These are phyloP conservation scores for Polysphondylium violaceum DNA, from an alignment of 78 protist species.

Conservation along the genomic window DNA sequence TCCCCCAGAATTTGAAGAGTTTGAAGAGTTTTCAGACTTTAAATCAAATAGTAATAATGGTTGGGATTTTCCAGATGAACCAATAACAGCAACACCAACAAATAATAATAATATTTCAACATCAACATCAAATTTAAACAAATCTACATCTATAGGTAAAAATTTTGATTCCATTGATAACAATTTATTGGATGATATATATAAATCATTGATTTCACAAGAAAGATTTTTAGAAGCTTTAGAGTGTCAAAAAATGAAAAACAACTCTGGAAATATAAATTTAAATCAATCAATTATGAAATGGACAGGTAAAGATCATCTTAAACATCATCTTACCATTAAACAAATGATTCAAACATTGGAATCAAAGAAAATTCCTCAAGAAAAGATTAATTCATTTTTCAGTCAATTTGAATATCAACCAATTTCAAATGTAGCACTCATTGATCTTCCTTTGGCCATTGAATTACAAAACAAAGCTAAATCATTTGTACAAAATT, in stretches of 20 bases:
- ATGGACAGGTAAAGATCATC: conserved; percentile 29
- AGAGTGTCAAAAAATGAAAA: conserved; percentile 44
- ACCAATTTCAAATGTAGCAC: conserved; percentile 23
- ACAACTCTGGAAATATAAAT: background rate
- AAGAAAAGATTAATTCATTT: conserved; percentile 43
- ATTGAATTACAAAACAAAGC: conserved; percentile 61
- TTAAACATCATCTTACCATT: conserved; percentile 8
- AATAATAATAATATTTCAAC: background rate
- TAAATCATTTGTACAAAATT: conserved; percentile 13
- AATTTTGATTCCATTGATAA: background rate
- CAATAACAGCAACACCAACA: background rate
- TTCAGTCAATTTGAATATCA: conserved; percentile 49
- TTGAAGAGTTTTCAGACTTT: background rate
- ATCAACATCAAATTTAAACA: background rate
- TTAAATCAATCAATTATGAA: conserved; percentile 15
- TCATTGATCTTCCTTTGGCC: conserved; percentile 36
- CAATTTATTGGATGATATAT: conserved; percentile 34
- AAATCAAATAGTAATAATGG: background rate
- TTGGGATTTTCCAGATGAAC: background rate
- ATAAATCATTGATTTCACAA: conserved; percentile 26
- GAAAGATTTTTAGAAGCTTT: conserved; percentile 68
- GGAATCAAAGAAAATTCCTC: conserved; percentile 24
- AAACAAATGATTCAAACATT: conserved; percentile 42
- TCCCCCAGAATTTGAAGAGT: background rate
- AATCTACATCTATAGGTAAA: background rate